These are phyloP conservation scores for Amylostereum areolatum DNA, from an alignment of 1,284 basidiomycete species.

Conservation along the genomic window DNA sequence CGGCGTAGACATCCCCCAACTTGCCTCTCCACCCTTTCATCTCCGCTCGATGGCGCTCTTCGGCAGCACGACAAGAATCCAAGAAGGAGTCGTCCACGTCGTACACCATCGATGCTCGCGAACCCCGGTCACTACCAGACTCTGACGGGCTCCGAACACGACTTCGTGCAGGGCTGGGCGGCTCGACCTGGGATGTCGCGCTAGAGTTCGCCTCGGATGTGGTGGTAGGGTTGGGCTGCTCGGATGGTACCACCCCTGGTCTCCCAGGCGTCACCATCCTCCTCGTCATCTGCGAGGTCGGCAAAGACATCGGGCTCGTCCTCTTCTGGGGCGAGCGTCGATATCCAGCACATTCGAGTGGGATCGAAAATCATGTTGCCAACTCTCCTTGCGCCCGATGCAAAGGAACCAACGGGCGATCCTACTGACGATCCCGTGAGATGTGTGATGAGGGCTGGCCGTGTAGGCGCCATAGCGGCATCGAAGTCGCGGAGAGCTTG, in stretches of 20 bases:
- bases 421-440: constrained; percentile 76
- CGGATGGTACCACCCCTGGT: constrained; percentile 74
- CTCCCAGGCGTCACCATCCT: constrained; percentile 65
- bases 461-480: constrained; percentile 70
- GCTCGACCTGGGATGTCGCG: constrained; percentile 32
- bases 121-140: constrained; percentile 69
- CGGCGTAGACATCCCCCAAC: constrained; percentile 34
- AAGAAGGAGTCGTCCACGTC: constrained; percentile 71
- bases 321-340: constrained; percentile 76
- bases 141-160: constrained; percentile 63
- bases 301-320: constrained; percentile 93
- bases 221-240: constrained; percentile 39
- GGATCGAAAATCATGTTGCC: constrained; percentile 99
- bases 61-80: constrained; percentile 66
- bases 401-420: constrained; percentile 73
- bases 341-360: constrained; percentile 90
- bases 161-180: constrained; percentile 57
- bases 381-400: constrained; percentile 76
- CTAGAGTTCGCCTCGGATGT: constrained; percentile 31
- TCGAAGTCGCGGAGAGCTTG: constrained; percentile 87
- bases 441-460: constrained; percentile 95
- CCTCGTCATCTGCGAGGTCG: constrained; percentile 83
- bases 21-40: constrained; percentile 75
- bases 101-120: constrained; percentile 65
- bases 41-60: constrained; percentile 74